Evolutionary conservation across 148 eudicot species (phyloP).

Genomic region (Suaeda aralocaspica): DNA sequence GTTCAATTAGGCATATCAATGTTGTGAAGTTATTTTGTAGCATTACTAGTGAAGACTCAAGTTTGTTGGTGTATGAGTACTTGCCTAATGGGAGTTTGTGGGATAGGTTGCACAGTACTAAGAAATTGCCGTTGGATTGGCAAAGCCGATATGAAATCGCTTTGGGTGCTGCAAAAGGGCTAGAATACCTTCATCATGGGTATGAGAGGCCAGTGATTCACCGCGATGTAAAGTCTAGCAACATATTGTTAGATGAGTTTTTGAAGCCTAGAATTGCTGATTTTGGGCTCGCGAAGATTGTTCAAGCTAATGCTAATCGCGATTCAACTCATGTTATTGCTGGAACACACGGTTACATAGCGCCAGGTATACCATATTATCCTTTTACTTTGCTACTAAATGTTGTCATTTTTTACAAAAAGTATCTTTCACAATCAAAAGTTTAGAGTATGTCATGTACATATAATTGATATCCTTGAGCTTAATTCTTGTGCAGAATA

Average conservation of each 20-base stretch:
- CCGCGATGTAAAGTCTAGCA: slow-evolving; percentile 91
- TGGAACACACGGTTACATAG: slow-evolving; percentile 88
- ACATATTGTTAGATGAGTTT: slow-evolving; percentile 74
- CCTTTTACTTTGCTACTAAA: neutral
- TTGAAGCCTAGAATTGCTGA: slow-evolving; percentile 88
- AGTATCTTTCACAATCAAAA: too few relatives aligned
- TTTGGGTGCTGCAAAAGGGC: slow-evolving; percentile 74
- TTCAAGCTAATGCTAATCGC: slow-evolving; percentile 34
- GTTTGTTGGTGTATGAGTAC: slow-evolving; percentile 83
- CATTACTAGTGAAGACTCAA: slow-evolving; percentile 83
- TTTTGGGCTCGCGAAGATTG: slow-evolving; percentile 89
- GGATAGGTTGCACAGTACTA: slow-evolving; percentile 55
- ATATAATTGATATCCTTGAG: neutral
- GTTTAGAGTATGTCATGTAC: neutral
- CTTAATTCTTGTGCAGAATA: slow-evolving; percentile 48
- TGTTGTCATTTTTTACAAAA: too few relatives aligned
- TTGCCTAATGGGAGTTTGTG: slow-evolving; percentile 89
- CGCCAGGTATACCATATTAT: slow-evolving; percentile 60
- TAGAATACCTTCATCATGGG: slow-evolving; percentile 89
- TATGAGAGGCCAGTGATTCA: slow-evolving; percentile 77
- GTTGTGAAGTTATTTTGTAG: slow-evolving; percentile 88
- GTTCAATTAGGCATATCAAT: slow-evolving; percentile 84
- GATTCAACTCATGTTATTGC: slow-evolving; percentile 71
- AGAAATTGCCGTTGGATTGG: slow-evolving; percentile 67
- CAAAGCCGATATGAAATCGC: slow-evolving; percentile 70